Evolutionary conservation across 495 filamentous ascomycete genomes (phyloP).

Genomic region (Letharia columbiana): DNA sequence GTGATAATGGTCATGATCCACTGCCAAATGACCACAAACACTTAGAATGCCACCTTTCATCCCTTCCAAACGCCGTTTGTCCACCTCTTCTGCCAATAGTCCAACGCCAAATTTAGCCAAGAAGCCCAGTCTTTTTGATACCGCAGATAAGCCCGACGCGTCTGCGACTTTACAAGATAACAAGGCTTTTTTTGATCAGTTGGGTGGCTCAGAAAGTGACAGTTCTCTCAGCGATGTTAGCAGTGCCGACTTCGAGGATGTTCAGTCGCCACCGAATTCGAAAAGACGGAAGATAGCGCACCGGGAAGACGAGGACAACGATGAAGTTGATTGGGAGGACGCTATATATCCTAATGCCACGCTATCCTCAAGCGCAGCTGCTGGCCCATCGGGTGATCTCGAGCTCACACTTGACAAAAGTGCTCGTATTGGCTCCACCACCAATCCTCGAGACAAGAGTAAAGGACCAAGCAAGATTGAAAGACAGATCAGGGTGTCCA

Average conservation of each 20-base stretch:
- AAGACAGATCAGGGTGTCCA: slow-evolving; percentile 62
- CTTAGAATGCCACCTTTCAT: slow-evolving; percentile 44
- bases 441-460: slow-evolving; percentile 58
- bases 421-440: slow-evolving; percentile 38
- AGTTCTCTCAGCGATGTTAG: slow-evolving; percentile 56
- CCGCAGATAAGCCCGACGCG: slow-evolving; percentile 47
- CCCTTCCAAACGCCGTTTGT: slow-evolving; percentile 38
- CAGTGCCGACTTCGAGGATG: slow-evolving; percentile 56
- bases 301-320: slow-evolving; percentile 45
- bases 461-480: slow-evolving; percentile 82
- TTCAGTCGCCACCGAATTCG: slow-evolving; percentile 29
- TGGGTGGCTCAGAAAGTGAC: slow-evolving; percentile 49
- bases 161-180: slow-evolving; percentile 42
- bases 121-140: slow-evolving; percentile 58
- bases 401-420: slow-evolving; percentile 66
- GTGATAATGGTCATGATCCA: neutral
- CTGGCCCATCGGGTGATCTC: slow-evolving; percentile 45
- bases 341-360: slow-evolving; percentile 44
- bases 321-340: slow-evolving; percentile 83
- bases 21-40: neutral
- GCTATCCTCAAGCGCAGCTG: slow-evolving; percentile 27
- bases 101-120: slow-evolving; percentile 16
- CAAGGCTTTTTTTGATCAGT: slow-evolving; percentile 37
- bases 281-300: slow-evolving; percentile 23
- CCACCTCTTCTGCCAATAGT: slow-evolving; percentile 22